A percentile compares a stretch with the other conserved stretches of the same genome.
These are phyloP conservation scores for Melaleuca quinquenervia DNA, from an alignment of 345 rosid genomes.

Conservation along the genomic window DNA sequence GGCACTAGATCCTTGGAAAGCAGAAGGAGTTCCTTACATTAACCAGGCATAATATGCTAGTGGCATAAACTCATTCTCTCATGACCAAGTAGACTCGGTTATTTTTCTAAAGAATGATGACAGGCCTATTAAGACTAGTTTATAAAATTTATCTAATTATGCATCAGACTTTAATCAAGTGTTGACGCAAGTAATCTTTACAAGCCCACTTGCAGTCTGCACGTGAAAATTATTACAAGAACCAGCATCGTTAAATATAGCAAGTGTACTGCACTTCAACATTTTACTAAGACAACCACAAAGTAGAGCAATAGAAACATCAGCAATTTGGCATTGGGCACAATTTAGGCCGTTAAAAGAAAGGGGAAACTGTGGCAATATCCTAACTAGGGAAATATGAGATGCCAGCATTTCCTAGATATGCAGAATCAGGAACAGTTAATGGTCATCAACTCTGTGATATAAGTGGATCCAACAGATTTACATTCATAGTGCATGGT, in stretches of 20 bases:
- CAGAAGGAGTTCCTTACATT: neutral
- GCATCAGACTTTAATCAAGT: neutral
- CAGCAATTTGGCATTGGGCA: neutral
- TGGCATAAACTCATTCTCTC: neutral
- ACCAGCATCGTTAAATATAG: neutral
- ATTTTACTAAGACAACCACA: neutral
- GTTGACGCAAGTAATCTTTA: neutral
- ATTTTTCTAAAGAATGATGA: neutral
- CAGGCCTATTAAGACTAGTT: neutral
- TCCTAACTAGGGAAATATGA: neutral
- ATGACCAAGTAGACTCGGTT: neutral
- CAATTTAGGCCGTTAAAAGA: neutral
- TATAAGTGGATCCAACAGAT: neutral
- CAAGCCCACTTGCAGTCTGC: neutral
- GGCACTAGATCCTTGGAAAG: neutral
- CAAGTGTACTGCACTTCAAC: neutral
- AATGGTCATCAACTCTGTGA: neutral
- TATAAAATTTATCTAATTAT: neutral
- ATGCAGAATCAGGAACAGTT: neutral
- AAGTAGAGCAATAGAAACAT: neutral
- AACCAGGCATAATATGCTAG: neutral
- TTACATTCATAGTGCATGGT: neutral
- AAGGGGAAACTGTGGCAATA: neutral
- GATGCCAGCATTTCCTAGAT: neutral
- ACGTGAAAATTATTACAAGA: neutral